These are phyloP conservation scores for Rhizopogon vinicolor DNA, from an alignment of 768 basidiomycete genomes.

Conservation along the genomic window DNA sequence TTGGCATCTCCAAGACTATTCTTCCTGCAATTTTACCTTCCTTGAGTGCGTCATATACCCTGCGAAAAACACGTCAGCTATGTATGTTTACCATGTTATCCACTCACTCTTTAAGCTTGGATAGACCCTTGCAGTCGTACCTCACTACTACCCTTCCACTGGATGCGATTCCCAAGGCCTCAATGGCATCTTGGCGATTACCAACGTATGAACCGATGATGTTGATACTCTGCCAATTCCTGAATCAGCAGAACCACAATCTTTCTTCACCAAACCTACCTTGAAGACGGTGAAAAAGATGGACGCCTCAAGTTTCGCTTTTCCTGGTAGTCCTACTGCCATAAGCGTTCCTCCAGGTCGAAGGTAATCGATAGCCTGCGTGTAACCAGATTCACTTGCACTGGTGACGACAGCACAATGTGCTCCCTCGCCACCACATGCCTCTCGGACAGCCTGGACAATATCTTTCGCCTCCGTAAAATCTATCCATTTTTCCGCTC, in stretches of 20 bases:
- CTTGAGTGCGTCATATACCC: conserved; percentile 36
- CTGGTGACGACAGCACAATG: conserved; percentile 66
- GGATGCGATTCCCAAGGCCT: conserved; percentile 75
- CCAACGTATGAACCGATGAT: conserved; percentile 43
- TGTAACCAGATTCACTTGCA: conserved; percentile 37
- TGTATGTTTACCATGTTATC: background rate
- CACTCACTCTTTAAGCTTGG: conserved; percentile 50
- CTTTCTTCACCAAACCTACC: conserved; percentile 30
- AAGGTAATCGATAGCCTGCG: conserved; percentile 70
- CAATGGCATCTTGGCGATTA: conserved; percentile 79
- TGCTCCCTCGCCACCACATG: conserved; percentile 65
- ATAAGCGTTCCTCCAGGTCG: conserved; percentile 69
- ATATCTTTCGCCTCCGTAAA: conserved; percentile 66
- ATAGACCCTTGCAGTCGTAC: conserved; percentile 41
- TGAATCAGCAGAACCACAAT: conserved; percentile 3
- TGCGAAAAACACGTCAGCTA: conserved; percentile 2
- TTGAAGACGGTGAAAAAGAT: conserved; percentile 74
- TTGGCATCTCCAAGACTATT: conserved; percentile 32
- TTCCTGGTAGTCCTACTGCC: conserved; percentile 70
- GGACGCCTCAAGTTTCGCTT: conserved; percentile 51
- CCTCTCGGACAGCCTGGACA: conserved; percentile 56
- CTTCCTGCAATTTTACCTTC: conserved; percentile 39
- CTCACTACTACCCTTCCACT: conserved; percentile 64
- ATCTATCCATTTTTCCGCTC: conserved; percentile 78
- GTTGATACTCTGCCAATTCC: conserved; percentile 16